Base-by-base conservation (phyloP, 345 rosid species). In the Rubroshorea leprosula region DNA sequence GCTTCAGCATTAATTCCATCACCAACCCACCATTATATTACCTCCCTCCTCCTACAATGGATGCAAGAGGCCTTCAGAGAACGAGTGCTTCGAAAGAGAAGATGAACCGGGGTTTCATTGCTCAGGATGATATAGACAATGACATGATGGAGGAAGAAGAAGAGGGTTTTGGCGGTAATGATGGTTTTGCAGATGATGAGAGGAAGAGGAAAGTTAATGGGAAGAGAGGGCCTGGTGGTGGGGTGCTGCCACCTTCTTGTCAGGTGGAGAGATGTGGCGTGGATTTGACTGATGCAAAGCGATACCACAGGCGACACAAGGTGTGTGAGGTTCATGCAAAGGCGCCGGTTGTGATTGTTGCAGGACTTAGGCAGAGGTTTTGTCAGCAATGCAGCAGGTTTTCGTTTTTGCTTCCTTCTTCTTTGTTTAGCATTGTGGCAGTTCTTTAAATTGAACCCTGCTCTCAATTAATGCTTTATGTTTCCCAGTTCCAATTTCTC, bases 361-460 rank as follows among this genome's bases (percentile, higher is more conserved):
- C 79, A n/a, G 90, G 90, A 1, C 73, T 74, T 60, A 72, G 80
- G 72, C 94, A 91, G 69, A 75, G 92, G 54, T 85, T 87, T 68
- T 87, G 96, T 63, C 96, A 88, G 67, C 98, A 88, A 78, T 91
- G 96, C 81, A 91, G 98, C 95, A 88, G 95, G 98, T 88, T 61
- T 26, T 24, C 7, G 18, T 52, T 31, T 8, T 54, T 46, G 25
- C 5, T 27, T 43, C n/a, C 9, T 3, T n/a, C 12, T 10, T 4
- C 17, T 18, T 18, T 12, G 5, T 23, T 11, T 26, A 26, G 5
- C 35, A 29, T 29, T 29, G 35, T 4, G 35, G 9, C 9, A 4
- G 4, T 9, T 9, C 35, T 9, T 4, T 4, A 29, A 9, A 4
- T 29, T 29, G 35, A 29, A 4, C 5, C 9, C 35, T 29, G 35